phyloP scores from a whole-genome alignment of 2,329 filamentous ascomycete species.

The Plenodomus biglobosus region DNA sequence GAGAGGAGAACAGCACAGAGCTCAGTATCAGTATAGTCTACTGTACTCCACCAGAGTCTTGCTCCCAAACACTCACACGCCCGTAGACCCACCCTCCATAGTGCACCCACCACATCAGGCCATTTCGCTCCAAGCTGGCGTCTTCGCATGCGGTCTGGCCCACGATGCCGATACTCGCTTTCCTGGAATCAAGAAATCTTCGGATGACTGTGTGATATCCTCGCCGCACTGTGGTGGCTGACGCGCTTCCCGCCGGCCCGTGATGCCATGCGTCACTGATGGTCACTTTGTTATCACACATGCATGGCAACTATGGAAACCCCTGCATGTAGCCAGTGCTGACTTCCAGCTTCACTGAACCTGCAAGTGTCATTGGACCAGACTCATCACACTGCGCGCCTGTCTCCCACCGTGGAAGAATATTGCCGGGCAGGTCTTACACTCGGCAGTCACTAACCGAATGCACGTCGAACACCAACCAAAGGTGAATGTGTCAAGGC shows the following conservation, averaged over 20 bases:
- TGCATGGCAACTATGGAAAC: neutral
- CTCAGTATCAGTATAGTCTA: neutral
- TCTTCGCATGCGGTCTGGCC: neutral
- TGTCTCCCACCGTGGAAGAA: neutral
- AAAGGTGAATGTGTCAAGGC: neutral
- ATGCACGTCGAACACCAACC: neutral
- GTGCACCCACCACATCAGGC: neutral
- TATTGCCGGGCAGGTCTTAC: neutral
- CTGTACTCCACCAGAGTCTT: too few species aligned
- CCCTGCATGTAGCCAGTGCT: neutral
- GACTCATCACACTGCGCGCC: neutral
- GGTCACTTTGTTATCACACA: neutral
- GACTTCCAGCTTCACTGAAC: neutral
- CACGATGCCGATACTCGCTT: neutral
- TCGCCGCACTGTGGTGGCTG: neutral
- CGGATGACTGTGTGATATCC: neutral
- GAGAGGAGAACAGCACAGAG: too few species aligned
- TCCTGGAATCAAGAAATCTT: neutral
- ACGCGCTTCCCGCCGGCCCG: neutral
- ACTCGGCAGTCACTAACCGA: neutral
- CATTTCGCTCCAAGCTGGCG: neutral
- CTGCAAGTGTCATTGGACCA: neutral
- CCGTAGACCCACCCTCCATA: neutral
- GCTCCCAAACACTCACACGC: too few species aligned
- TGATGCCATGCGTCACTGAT: neutral